Conservation (phyloP, 352 stramenopile genomes). For the Lagenidium giganteum region DNA sequence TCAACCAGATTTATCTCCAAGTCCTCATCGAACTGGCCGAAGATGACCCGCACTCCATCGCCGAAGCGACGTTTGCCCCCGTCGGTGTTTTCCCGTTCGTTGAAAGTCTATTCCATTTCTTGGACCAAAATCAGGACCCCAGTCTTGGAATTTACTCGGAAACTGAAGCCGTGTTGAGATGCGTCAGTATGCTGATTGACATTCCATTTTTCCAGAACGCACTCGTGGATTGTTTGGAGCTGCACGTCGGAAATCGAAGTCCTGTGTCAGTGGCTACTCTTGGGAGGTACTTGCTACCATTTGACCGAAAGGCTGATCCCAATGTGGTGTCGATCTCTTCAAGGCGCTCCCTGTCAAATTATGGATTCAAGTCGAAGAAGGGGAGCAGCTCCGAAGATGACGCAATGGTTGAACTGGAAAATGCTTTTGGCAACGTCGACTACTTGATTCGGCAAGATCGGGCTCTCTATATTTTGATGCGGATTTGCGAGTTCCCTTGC, state of each 20-base stretch:
- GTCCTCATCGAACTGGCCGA: conserved; percentile 60
- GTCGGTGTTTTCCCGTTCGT: conserved; percentile 64
- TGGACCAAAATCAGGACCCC: conserved; percentile 75
- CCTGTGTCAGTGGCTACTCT: conserved; percentile 73
- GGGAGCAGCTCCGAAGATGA: conserved; percentile 27
- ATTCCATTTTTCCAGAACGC: conserved; percentile 44
- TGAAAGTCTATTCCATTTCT: conserved; percentile 61
- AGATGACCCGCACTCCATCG: conserved; percentile 29
- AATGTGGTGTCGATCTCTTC: conserved; percentile 75
- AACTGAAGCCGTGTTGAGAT: conserved; percentile 67
- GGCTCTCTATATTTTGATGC: conserved; percentile 72
- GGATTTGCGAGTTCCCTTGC: conserved; percentile 69
- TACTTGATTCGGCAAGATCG: conserved; percentile 75
- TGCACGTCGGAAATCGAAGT: conserved; percentile 58
- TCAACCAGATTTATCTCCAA: conserved; percentile 66
- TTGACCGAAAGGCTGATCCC: conserved; percentile 37
- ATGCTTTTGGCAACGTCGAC: conserved; percentile 73
- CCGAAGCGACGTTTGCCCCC: conserved; percentile 48
- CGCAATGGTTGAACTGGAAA: conserved; percentile 35
- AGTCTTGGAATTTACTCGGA: conserved; percentile 73
- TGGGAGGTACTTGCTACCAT: conserved; percentile 69
- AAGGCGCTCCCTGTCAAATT: conserved; percentile 61
- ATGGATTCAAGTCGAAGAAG: conserved; percentile 59
- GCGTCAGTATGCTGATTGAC: conserved; percentile 63
- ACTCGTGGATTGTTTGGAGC: conserved; percentile 61